These are phyloP conservation scores for Cicer chorassanicum DNA, from an alignment of 306 rosid genomes.

Conservation along the genomic window DNA sequence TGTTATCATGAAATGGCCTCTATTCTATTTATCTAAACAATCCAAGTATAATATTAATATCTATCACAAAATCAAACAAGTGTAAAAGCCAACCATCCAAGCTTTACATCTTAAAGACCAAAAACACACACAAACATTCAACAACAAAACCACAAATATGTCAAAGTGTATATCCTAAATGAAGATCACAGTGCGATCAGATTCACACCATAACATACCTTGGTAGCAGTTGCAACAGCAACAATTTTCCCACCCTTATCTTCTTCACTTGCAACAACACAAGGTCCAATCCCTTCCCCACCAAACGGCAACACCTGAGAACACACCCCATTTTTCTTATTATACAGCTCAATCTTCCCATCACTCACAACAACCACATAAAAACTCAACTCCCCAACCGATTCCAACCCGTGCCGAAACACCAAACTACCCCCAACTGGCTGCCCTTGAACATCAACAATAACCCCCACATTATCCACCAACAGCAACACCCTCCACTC, in stretches of 20 bases:
- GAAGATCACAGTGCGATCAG: conserved; percentile 10
- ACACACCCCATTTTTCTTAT: conserved; percentile 77
- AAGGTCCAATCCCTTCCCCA: conserved; percentile 75
- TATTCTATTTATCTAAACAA: conserved; percentile 32
- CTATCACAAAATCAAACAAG: conserved; percentile 31
- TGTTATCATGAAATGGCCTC: conserved; percentile 6
- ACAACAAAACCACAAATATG: not conserved
- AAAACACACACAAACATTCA: not conserved
- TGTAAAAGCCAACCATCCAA: conserved; percentile 12
- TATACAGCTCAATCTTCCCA: conserved; percentile 85
- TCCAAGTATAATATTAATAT: conserved; percentile 29
- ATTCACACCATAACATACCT: conserved; percentile 59
- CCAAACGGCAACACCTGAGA: conserved; percentile 77
- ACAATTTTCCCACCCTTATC: conserved; percentile 65
- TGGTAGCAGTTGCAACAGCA: conserved; percentile 76
- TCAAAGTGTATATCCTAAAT: conserved; percentile 20
- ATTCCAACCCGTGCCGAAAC: conserved; percentile 67
- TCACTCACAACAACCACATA: conserved; percentile 81
- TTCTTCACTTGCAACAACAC: conserved; percentile 78
- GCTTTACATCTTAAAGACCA: conserved; percentile 12
- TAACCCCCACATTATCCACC: conserved; percentile 92
- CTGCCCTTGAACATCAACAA: conserved; percentile 75
- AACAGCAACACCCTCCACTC: conserved; percentile 88
- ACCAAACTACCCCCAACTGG: conserved; percentile 93
- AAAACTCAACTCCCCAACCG: conserved; percentile 78